Base-by-base conservation (phyloP, 495 filamentous ascomycete species). In the Podospora fimiseda region DNA sequence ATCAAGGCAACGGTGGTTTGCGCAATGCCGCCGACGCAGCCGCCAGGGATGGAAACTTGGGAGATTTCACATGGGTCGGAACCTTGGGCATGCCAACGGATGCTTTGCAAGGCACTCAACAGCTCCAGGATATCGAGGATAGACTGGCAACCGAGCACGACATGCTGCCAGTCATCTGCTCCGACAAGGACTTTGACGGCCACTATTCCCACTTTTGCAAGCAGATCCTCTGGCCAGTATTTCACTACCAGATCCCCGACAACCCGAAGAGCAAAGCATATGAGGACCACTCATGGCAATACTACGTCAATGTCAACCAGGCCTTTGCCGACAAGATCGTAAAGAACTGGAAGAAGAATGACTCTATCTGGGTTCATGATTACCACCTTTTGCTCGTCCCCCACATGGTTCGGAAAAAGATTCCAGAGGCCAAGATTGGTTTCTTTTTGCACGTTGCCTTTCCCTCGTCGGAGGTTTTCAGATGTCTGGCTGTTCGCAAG, bases 221-320 rank as follows among this genome's bases (percentile, higher is more conserved):
- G 64, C 83, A 88, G 64, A 88, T 90, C 43, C 78, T 92, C 18
- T 90, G 87, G 87, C 88, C 87, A 6, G 89, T 95, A 33, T 94
- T 96, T 67, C 90, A 96, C 68, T 96, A 96, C 66, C 89, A 94
- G 67, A 93, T 95, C 55, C 91, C 91, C 2, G 91, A 96, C 66
- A 90, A 93, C 64, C 91, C 91, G 9, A 95, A 95, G 75, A 95
- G 89, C 81, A 96, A 96, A 73, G 91, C 91, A 0, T 96, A 95
- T 62, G 84, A 90, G 64, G 91, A 96, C 62, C 90, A 96, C 60
- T 95, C 90, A 1, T 96, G 89, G 89, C 80, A 89, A 60, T 95
- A 89, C 69, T 96, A 96, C 62, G 86, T 89, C 51, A 88, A 86
- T 38, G 73, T 95, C 60, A 95, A 95, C 70, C 84, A 90, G 66